Evolutionary conservation across 345 rosid genomes (phyloP).

Genomic region (Rhodomyrtus tomentosa): DNA sequence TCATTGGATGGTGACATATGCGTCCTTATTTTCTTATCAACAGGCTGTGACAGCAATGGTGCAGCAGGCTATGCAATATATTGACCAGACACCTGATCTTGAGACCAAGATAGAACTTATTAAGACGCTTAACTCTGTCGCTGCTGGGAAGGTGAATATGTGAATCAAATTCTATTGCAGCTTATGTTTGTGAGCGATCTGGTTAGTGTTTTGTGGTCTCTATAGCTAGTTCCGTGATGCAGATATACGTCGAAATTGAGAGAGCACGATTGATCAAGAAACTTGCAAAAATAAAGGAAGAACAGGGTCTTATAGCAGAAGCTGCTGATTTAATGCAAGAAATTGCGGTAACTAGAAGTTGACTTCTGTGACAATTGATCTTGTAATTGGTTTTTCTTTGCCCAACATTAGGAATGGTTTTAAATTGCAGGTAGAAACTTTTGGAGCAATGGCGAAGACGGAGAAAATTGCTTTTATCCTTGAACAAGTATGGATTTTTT

Average conservation of each 20-base stretch:
- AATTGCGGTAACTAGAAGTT: conserved; percentile 60
- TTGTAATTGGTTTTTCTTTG: neutral
- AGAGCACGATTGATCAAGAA: conserved; percentile 84
- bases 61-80: conserved; percentile 94
- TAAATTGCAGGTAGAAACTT: conserved; percentile 68
- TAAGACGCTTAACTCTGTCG: conserved; percentile 56
- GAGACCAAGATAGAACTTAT: conserved; percentile 90
- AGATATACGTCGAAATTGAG: conserved; percentile 95
- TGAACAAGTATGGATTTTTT: conserved; percentile 51
- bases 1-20: neutral
- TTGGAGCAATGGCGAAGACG: conserved; percentile 96
- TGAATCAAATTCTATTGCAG: neutral
- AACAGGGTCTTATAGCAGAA: conserved; percentile 74
- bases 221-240: neutral
- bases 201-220: neutral
- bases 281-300: conserved; percentile 91
- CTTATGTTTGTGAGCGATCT: neutral
- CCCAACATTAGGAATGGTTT: neutral
- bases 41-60: conserved; percentile 98
- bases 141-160: conserved; percentile 79
- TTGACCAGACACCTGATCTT: conserved; percentile 87
- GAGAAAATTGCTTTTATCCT: conserved; percentile 95
- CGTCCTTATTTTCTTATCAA: neutral
- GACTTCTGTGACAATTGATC: neutral
- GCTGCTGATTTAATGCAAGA: conserved; percentile 99